Conservation (phyloP, 306 rosid species). For the Dicorynia guianensis region DNA sequence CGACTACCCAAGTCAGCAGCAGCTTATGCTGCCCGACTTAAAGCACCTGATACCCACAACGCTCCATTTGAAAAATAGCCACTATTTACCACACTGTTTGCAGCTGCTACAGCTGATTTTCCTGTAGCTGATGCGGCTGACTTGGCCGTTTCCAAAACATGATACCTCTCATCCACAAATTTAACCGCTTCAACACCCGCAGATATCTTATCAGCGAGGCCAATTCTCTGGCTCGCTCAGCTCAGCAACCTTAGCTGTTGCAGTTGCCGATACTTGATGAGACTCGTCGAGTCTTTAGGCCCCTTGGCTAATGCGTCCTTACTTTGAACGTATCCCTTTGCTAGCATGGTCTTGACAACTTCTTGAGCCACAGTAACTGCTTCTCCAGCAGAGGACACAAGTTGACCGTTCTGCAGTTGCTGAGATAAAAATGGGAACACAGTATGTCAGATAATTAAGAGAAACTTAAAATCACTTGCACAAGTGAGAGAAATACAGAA, state of each 20-base stretch:
- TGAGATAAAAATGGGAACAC: conserved; percentile 29
- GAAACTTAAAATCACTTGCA: conserved; percentile 15
- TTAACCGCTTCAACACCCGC: conserved; percentile 71
- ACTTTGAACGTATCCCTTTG: conserved; percentile 78
- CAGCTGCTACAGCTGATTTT: conserved; percentile 78
- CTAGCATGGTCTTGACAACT: conserved; percentile 83
- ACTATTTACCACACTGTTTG: conserved; percentile 63
- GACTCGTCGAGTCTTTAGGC: conserved; percentile 84
- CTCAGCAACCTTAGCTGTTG: conserved; percentile 79
- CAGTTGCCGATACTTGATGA: conserved; percentile 71
- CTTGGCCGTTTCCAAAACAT: conserved; percentile 69
- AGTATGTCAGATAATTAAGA: neutral
- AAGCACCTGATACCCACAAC: conserved; percentile 80
- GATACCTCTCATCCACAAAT: conserved; percentile 72
- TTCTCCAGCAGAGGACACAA: conserved; percentile 74
- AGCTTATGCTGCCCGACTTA: conserved; percentile 58
- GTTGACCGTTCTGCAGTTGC: conserved; percentile 56
- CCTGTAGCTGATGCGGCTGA: conserved; percentile 78
- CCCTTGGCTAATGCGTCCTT: conserved; percentile 79
- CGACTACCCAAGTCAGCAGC: conserved; percentile 80
- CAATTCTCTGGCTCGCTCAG: conserved; percentile 74
- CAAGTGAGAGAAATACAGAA: neutral
- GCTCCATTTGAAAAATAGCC: conserved; percentile 89
- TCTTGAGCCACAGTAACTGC: conserved; percentile 79
- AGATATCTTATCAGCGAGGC: conserved; percentile 67